phyloP scores from a whole-genome alignment of 2,329 filamentous ascomycete species.

The Tolypocladium sp. region DNA sequence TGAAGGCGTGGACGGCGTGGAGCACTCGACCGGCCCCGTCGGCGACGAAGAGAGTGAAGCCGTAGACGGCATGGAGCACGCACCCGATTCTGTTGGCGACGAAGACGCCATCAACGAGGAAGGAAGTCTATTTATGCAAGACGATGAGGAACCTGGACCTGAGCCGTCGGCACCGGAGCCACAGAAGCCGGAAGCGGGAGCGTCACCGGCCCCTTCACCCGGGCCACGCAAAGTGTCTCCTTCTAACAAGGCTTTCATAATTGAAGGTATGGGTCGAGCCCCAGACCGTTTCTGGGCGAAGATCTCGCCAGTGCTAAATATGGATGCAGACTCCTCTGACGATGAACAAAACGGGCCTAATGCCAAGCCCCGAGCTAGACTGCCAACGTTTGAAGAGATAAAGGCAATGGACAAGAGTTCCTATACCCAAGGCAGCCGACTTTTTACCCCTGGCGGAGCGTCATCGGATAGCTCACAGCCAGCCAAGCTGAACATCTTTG shows the following conservation, averaged over 20 bases:
- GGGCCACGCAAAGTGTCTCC: neutral
- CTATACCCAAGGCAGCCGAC: neutral
- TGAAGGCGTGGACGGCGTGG: constrained; percentile 14
- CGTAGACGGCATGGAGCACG: neutral
- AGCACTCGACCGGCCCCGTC: neutral
- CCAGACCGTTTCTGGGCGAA: neutral
- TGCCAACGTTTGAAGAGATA: neutral
- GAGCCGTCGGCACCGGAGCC: neutral
- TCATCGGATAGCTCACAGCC: neutral
- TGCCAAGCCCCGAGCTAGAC: neutral
- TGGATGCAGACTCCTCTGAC: neutral
- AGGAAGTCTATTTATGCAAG: constrained; percentile 19
- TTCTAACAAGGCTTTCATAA: neutral
- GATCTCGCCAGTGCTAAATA: neutral
- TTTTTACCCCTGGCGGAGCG: neutral
- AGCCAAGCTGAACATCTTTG: constrained; percentile 6
- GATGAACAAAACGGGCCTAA: neutral
- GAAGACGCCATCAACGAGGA: constrained; percentile 10
- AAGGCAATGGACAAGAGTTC: neutral
- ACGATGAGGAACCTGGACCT: neutral
- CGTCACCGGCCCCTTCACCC: neutral
- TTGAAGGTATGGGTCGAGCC: neutral
- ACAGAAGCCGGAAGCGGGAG: neutral
- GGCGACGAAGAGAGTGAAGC: constrained; percentile 14
- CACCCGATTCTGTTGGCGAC: neutral